Percentiles rank a stretch among this genome's conserved stretches.
Conservation (phyloP, 2,329 filamentous ascomycete species). For the Macrophomina phaseolina region DNA sequence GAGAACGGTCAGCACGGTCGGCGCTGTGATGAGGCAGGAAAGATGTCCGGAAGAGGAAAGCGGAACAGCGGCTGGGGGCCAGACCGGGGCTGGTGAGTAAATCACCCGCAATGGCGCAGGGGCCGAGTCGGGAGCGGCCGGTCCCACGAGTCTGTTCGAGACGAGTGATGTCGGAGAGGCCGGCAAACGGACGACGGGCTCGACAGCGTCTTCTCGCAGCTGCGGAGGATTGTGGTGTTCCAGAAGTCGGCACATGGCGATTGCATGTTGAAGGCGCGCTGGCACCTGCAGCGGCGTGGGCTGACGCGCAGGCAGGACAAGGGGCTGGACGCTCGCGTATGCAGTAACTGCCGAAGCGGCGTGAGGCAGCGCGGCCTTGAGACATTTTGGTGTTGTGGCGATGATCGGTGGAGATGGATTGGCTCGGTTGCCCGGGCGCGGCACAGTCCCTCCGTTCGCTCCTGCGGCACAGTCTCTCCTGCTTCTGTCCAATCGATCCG, state of each 20-base stretch:
- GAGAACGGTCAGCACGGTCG: not conserved
- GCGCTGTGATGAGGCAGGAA: conserved; percentile 16
- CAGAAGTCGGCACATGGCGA: not conserved
- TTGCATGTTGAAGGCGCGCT: no score
- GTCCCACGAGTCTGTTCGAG: not conserved
- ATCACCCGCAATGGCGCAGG: conserved; percentile 14
- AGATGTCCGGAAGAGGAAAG: not conserved
- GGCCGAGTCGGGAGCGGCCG: not conserved
- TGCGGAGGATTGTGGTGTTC: not conserved
- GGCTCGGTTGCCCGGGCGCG: conserved; percentile 8
- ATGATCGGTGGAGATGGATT: conserved; percentile 2
- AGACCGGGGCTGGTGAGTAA: conserved; percentile 3
- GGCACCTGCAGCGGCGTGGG: not conserved
- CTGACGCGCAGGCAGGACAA: not conserved
- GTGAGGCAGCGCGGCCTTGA: not conserved
- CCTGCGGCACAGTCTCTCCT: not conserved
- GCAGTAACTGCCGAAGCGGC: not conserved
- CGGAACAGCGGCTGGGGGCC: not conserved
- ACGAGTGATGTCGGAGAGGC: not conserved
- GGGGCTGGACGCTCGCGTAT: not conserved
- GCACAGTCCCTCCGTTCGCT: conserved; percentile 8
- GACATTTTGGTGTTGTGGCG: not conserved
- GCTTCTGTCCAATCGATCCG: not conserved
- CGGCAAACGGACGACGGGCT: not conserved
- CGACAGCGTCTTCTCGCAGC: not conserved